phyloP scores from a whole-genome alignment of 768 basidiomycete species.

The Porphyrellus cyaneotinctus region DNA sequence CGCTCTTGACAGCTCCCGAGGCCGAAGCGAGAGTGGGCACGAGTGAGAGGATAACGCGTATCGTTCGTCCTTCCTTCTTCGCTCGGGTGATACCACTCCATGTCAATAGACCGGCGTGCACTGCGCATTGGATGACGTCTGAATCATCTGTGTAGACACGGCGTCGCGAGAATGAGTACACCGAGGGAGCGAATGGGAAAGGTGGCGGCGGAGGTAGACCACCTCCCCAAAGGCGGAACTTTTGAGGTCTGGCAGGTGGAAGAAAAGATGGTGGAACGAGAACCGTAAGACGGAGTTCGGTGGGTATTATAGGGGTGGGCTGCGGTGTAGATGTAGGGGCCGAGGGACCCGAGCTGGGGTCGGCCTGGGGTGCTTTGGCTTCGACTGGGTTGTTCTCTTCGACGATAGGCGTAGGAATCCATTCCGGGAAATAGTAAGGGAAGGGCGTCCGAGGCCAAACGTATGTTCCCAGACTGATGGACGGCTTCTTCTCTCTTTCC shows the following conservation, averaged over 20 bases:
- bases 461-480: slow-evolving; percentile 28
- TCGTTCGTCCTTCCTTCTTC: slow-evolving; percentile 35
- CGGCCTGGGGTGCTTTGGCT: slow-evolving; percentile 16
- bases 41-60: slow-evolving; percentile 39
- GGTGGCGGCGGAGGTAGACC: slow-evolving; percentile 44
- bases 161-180: slow-evolving; percentile 34
- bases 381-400: slow-evolving; percentile 25
- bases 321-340: slow-evolving; percentile 8
- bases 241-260: slow-evolving; percentile 49
- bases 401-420: slow-evolving; percentile 26
- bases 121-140: slow-evolving; percentile 61
- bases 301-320: slow-evolving; percentile 15
- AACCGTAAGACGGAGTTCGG: slow-evolving; percentile 42
- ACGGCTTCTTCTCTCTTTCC: slow-evolving; percentile 28
- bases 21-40: slow-evolving; percentile 39
- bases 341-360: slow-evolving; percentile 30
- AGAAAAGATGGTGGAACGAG: slow-evolving; percentile 58
- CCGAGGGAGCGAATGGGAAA: slow-evolving; percentile 26
- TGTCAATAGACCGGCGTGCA: slow-evolving; percentile 56
- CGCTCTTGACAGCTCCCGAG: slow-evolving; percentile 40
- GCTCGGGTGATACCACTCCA: slow-evolving; percentile 42
- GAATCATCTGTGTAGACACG: slow-evolving; percentile 78
- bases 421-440: slow-evolving; percentile 34
- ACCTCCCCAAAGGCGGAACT: slow-evolving; percentile 68
- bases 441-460: slow-evolving; percentile 32